These are phyloP conservation scores for Ophiosphaerella herpotricha DNA, from an alignment of 2,329 filamentous ascomycete species.

Conservation along the genomic window DNA sequence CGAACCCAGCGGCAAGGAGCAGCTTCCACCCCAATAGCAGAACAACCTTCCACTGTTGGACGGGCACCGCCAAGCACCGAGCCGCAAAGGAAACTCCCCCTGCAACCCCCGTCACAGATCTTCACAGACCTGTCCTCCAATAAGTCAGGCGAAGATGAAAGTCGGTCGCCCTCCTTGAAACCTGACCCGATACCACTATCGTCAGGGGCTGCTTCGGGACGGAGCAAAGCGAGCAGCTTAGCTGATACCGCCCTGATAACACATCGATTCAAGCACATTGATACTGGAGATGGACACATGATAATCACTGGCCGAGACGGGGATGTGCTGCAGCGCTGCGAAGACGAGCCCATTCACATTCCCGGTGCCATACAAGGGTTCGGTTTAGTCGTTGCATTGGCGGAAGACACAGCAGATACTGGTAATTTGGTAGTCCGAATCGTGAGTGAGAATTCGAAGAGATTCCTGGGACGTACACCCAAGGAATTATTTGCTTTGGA, in stretches of 20 bases:
- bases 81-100: slow-evolving; percentile 11
- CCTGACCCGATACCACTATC: slow-evolving; percentile 28
- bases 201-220: slow-evolving; percentile 33
- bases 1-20: slow-evolving; percentile 6
- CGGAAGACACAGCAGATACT: slow-evolving; percentile 66
- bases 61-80: slow-evolving; percentile 11
- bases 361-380: slow-evolving; percentile 83
- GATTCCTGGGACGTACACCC: slow-evolving; percentile 77
- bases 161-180: slow-evolving; percentile 26
- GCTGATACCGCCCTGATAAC: slow-evolving; percentile 63
- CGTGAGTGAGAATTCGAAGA: slow-evolving; percentile 79
- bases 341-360: slow-evolving; percentile 89
- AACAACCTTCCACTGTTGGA: slow-evolving; percentile 7
- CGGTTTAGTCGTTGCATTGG: slow-evolving; percentile 74
- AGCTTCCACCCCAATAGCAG: slow-evolving; percentile 5
- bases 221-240: slow-evolving; percentile 41
- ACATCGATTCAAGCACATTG: slow-evolving; percentile 75
- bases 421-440: slow-evolving; percentile 70
- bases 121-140: slow-evolving; percentile 44
- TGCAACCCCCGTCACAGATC: slow-evolving; percentile 34
- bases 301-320: slow-evolving; percentile 80
- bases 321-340: slow-evolving; percentile 74
- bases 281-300: slow-evolving; percentile 77
- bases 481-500: slow-evolving; percentile 73
- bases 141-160: slow-evolving; percentile 25